Conservation (phyloP, 2,329 filamentous ascomycete species). For the Aspergillus quadrilineatus region DNA sequence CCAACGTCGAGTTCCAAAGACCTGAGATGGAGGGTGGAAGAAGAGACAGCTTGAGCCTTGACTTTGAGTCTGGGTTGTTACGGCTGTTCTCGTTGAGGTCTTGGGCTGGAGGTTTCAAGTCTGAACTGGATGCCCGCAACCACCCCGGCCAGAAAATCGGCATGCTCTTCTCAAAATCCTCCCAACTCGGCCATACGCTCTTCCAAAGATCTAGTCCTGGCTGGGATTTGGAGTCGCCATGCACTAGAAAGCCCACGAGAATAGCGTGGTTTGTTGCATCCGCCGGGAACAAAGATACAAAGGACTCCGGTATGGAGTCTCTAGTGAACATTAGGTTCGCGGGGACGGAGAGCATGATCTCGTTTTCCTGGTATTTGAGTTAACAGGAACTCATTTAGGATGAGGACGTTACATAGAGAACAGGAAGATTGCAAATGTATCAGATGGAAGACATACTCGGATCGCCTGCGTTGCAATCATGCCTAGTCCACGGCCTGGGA, state of each 20-base stretch:
- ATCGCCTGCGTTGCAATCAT: slow-evolving; percentile 68
- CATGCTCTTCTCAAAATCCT: slow-evolving; percentile 60
- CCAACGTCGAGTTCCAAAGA: slow-evolving; percentile 26
- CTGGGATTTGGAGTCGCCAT: slow-evolving; percentile 46
- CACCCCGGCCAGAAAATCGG: slow-evolving; percentile 55
- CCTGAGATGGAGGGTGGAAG: slow-evolving; percentile 40
- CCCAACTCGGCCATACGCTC: slow-evolving; percentile 62
- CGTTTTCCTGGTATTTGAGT: slow-evolving; percentile 43
- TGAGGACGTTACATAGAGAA: background rate
- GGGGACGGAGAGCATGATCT: slow-evolving; percentile 65
- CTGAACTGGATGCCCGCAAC: slow-evolving; percentile 39
- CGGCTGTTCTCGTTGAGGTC: no score
- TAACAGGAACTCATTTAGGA: background rate
- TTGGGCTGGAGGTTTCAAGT: slow-evolving; percentile 13
- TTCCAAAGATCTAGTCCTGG: slow-evolving; percentile 59
- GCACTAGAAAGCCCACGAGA: slow-evolving; percentile 65
- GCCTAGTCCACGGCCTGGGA: slow-evolving; percentile 74
- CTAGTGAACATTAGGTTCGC: slow-evolving; percentile 61
- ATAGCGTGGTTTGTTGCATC: slow-evolving; percentile 67
- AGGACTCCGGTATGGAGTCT: slow-evolving; percentile 55
- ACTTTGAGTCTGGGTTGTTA: background rate
- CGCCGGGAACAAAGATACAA: slow-evolving; percentile 54
- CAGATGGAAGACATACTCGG: slow-evolving; percentile 48
- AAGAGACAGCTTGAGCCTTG: background rate
- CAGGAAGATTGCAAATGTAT: slow-evolving; percentile 24